Percentiles rank a stretch among this genome's conserved stretches.
These are phyloP conservation scores for Kockovaella imperatae DNA, from an alignment of 768 basidiomycete genomes.

Conservation along the genomic window DNA sequence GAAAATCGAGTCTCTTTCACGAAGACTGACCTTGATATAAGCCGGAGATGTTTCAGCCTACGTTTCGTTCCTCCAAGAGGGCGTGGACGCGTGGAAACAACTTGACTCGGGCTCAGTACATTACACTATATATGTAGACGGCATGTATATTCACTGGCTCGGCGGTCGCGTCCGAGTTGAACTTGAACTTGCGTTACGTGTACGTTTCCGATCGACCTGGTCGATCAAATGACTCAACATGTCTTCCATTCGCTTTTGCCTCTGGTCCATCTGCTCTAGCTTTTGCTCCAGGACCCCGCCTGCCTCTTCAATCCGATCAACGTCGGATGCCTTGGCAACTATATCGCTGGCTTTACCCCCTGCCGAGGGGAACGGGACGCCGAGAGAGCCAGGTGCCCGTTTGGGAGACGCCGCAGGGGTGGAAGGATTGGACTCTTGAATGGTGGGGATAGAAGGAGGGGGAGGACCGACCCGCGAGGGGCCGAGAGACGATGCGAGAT, in stretches of 20 bases:
- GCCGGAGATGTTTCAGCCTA: not conserved
- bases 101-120: conserved; percentile 5
- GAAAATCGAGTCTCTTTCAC: not conserved
- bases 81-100: not conserved
- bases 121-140: too few relatives aligned
- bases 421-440: not conserved
- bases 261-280: conserved; percentile 31
- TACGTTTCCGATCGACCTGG: too few relatives aligned
- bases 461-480: too few relatives aligned
- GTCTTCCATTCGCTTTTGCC: conserved; percentile 38
- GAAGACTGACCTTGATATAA: conserved; percentile 2
- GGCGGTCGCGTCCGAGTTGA: too few relatives aligned
- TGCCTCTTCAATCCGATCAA: conserved; percentile 1
- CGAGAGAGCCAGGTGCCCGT: too few relatives aligned
- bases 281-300: not conserved
- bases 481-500: too few relatives aligned
- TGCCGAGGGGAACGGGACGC: not conserved
- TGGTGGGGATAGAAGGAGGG: too few relatives aligned
- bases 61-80: conserved; percentile 2
- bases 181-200: too few relatives aligned
- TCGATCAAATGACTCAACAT: conserved; percentile 29
- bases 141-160: too few relatives aligned
- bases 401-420: not conserved
- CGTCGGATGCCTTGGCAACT: conserved; percentile 31
- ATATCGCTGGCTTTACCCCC: not conserved